phyloP scores from a whole-genome alignment of 768 basidiomycete species.

The Tricholoma hemisulphureum region DNA sequence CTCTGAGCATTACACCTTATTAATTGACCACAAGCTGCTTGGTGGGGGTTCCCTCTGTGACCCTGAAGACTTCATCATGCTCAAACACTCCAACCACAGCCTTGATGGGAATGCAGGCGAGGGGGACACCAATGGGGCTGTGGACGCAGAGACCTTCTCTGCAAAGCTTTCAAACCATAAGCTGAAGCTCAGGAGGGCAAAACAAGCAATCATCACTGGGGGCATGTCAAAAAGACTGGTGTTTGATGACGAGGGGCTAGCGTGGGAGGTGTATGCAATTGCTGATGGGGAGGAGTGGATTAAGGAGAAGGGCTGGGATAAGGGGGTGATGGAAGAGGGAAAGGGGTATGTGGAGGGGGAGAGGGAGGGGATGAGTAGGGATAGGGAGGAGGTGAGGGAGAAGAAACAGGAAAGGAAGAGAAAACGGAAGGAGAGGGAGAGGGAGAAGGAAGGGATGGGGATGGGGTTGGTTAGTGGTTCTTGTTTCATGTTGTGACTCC shows the following conservation, averaged over 20 bases:
- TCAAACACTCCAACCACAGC: slow-evolving; percentile 84
- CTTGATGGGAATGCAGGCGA: background rate
- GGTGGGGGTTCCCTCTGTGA: slow-evolving; percentile 24
- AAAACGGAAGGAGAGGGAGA: slow-evolving; percentile 78
- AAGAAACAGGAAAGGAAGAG: slow-evolving; percentile 90
- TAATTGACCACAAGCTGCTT: slow-evolving; percentile 66
- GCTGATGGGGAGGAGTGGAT: slow-evolving; percentile 72
- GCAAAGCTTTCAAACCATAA: slow-evolving; percentile 84
- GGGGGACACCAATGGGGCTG: slow-evolving; percentile 40
- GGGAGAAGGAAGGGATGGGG: slow-evolving; percentile 20
- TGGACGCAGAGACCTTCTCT: slow-evolving; percentile 29
- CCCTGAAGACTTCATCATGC: slow-evolving; percentile 84
- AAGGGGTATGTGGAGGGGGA: slow-evolving; percentile 71
- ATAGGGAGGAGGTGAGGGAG: slow-evolving; percentile 81
- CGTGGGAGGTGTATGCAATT: slow-evolving; percentile 83
- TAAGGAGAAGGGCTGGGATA: slow-evolving; percentile 58
- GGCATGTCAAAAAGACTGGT: slow-evolving; percentile 70
- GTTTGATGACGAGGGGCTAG: slow-evolving; percentile 85
- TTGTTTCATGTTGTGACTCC: background rate
- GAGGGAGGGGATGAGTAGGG: slow-evolving; percentile 67
- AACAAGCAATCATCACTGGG: slow-evolving; percentile 68
- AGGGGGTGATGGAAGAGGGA: slow-evolving; percentile 65
- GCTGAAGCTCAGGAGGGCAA: slow-evolving; percentile 67
- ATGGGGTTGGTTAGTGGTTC: slow-evolving; percentile 19
- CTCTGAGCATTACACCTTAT: slow-evolving; percentile 85